Percentiles rank a stretch among this genome's conserved stretches.
phyloP scores from a whole-genome alignment of 768 basidiomycete genomes.

The Trametes cubensis region DNA sequence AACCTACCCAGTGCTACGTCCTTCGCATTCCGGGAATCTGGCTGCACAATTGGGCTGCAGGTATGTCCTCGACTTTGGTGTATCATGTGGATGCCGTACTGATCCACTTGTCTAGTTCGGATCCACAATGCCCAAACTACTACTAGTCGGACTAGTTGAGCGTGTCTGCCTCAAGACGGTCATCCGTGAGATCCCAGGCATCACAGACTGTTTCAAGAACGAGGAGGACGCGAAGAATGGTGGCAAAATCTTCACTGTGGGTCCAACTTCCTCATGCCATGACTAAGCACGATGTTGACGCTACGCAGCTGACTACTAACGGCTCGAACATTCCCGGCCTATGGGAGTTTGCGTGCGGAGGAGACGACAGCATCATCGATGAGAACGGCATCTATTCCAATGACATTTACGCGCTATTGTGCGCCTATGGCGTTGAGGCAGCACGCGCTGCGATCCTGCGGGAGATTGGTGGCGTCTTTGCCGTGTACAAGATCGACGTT shows the following conservation, averaged over 20 bases:
- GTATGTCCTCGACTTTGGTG: conserved; percentile 47
- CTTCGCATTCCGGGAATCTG: conserved; percentile 68
- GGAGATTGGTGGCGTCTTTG: conserved; percentile 92
- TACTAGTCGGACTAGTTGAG: conserved; percentile 93
- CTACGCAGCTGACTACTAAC: conserved; percentile 73
- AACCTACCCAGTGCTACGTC: conserved; percentile 66
- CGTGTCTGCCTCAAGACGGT: conserved; percentile 81
- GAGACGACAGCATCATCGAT: conserved; percentile 58
- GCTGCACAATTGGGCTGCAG: conserved; percentile 82
- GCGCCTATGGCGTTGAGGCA: conserved; percentile 96
- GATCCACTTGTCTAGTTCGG: conserved; percentile 59
- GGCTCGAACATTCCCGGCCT: conserved; percentile 92
- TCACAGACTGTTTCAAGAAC: conserved; percentile 82
- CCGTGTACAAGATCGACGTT: conserved; percentile 94
- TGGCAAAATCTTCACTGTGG: conserved; percentile 51
- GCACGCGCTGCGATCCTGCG: conserved; percentile 87
- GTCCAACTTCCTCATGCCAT: conserved; percentile 17
- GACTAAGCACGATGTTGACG: not conserved
- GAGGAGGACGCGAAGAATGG: conserved; percentile 62
- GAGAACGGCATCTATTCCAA: conserved; percentile 88
- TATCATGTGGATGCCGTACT: not conserved
- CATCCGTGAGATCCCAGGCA: conserved; percentile 87
- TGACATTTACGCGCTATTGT: conserved; percentile 89
- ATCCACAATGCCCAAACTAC: conserved; percentile 86
- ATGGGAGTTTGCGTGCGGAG: conserved; percentile 67